A percentile compares a stretch with the other conserved stretches of the same genome.
phyloP scores from a whole-genome alignment of 768 basidiomycete species.

The Lactifluus pinguis region DNA sequence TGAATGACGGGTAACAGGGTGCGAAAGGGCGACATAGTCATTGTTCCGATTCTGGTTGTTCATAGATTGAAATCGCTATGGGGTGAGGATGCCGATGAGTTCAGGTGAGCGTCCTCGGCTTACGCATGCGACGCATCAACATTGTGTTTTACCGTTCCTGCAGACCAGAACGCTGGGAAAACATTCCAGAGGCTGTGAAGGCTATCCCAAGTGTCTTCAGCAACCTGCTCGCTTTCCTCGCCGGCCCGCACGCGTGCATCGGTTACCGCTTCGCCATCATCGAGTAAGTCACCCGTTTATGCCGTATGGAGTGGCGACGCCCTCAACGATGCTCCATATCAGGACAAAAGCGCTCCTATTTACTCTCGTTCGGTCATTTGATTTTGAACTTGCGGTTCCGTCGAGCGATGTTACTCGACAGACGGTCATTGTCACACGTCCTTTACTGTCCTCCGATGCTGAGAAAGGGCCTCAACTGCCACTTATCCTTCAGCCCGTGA shows the following conservation, averaged over 20 bases:
- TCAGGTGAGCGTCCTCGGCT: constrained; percentile 18
- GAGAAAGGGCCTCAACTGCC: constrained; percentile 14
- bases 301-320: too few species aligned
- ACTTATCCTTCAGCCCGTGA: constrained; percentile 9
- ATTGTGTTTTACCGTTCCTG: neutral
- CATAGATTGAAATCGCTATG: constrained; percentile 15
- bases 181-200: constrained; percentile 6
- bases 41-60: constrained; percentile 12
- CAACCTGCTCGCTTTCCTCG: constrained; percentile 15
- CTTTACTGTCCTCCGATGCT: constrained; percentile 4
- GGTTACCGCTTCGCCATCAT: constrained; percentile 18
- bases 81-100: constrained; percentile 22
- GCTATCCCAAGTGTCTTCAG: constrained; percentile 12
- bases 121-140: neutral
- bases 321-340: neutral
- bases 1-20: neutral
- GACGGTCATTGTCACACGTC: constrained; percentile 15
- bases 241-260: constrained; percentile 18
- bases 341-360: constrained; percentile 23
- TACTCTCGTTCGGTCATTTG: constrained; percentile 21
- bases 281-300: constrained; percentile 9
- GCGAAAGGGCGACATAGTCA: constrained; percentile 7
- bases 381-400: constrained; percentile 16
- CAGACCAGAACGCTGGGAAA: constrained; percentile 21
- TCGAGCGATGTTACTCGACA: constrained; percentile 1